phyloP scores from a whole-genome alignment of 2,329 filamentous ascomycete species.

The Trichoderma gracile region DNA sequence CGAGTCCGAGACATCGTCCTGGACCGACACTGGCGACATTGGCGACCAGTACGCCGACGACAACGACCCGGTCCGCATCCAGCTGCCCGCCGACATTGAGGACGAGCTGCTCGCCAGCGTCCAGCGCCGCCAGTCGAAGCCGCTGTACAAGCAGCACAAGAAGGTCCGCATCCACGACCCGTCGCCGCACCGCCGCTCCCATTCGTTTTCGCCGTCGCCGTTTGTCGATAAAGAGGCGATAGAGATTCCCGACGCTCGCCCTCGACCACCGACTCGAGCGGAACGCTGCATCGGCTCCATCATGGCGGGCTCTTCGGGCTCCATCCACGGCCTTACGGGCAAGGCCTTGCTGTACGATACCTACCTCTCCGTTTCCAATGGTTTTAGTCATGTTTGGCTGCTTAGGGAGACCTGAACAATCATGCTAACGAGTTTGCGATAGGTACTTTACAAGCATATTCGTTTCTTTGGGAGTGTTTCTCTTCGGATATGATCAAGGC shows the following conservation, averaged over 20 bases:
- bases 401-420: too few relatives aligned
- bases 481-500: slow-evolving; percentile 88
- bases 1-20: slow-evolving; percentile 70
- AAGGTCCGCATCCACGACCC: slow-evolving; percentile 70
- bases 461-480: slow-evolving; percentile 81
- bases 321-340: slow-evolving; percentile 89
- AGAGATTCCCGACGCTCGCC: slow-evolving; percentile 69
- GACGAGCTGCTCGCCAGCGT: slow-evolving; percentile 58
- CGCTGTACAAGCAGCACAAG: slow-evolving; percentile 44
- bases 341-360: slow-evolving; percentile 79
- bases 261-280: slow-evolving; percentile 62
- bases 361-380: background rate
- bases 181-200: slow-evolving; percentile 43
- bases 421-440: slow-evolving; percentile 27
- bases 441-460: slow-evolving; percentile 96
- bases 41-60: slow-evolving; percentile 85
- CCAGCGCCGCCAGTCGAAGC: slow-evolving; percentile 47
- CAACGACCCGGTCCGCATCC: slow-evolving; percentile 76
- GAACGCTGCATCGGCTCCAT: slow-evolving; percentile 75
- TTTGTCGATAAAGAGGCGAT: slow-evolving; percentile 74
- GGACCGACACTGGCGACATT: slow-evolving; percentile 93
- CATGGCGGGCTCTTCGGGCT: slow-evolving; percentile 78
- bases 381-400: too few relatives aligned
- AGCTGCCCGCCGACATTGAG: slow-evolving; percentile 66
- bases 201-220: slow-evolving; percentile 43